phyloP scores from a whole-genome alignment of 805 yeast genomes.

The Candida insectalens region DNA sequence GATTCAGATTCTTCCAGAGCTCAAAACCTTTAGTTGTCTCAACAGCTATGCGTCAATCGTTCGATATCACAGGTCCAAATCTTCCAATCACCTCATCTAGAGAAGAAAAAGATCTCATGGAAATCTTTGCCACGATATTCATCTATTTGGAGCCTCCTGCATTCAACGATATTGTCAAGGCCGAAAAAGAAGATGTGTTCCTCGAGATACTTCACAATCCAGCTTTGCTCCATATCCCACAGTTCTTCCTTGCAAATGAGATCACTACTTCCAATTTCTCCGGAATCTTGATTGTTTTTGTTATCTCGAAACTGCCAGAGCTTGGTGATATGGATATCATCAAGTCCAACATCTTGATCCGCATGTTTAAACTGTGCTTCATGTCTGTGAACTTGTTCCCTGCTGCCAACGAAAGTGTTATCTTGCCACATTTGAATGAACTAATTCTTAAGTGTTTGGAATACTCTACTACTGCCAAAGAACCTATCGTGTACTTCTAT shows the following conservation, averaged over 20 bases:
- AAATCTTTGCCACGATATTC: slow-evolving; percentile 85
- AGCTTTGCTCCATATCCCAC: slow-evolving; percentile 83
- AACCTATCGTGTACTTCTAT: slow-evolving; percentile 84
- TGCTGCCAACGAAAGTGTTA: slow-evolving; percentile 72
- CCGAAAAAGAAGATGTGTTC: slow-evolving; percentile 70
- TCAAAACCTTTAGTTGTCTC: slow-evolving; percentile 35
- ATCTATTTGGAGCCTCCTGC: slow-evolving; percentile 93
- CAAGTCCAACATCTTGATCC: slow-evolving; percentile 69
- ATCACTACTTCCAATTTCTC: slow-evolving; percentile 90
- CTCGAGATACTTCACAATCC: slow-evolving; percentile 75
- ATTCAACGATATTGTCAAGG: slow-evolving; percentile 81
- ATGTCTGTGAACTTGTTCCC: slow-evolving; percentile 95
- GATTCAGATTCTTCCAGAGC: slow-evolving; percentile 64
- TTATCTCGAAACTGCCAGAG: slow-evolving; percentile 62
- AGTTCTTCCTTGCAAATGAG: slow-evolving; percentile 88
- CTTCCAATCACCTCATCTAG: slow-evolving; percentile 80
- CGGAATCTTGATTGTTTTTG: slow-evolving; percentile 68
- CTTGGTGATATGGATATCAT: slow-evolving; percentile 74
- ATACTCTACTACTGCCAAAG: slow-evolving; percentile 75
- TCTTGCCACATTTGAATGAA: slow-evolving; percentile 79
- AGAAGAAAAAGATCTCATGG: slow-evolving; percentile 94
- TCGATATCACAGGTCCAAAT: slow-evolving; percentile 71
- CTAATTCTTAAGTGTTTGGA: slow-evolving; percentile 73
- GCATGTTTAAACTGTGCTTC: slow-evolving; percentile 85
- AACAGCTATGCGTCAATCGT: slow-evolving; percentile 26